Evolutionary conservation across 2,329 filamentous ascomycete genomes (phyloP), one percentile per base, ranked within the genome.

Genomic region (Aspergillus sp.): DNA sequence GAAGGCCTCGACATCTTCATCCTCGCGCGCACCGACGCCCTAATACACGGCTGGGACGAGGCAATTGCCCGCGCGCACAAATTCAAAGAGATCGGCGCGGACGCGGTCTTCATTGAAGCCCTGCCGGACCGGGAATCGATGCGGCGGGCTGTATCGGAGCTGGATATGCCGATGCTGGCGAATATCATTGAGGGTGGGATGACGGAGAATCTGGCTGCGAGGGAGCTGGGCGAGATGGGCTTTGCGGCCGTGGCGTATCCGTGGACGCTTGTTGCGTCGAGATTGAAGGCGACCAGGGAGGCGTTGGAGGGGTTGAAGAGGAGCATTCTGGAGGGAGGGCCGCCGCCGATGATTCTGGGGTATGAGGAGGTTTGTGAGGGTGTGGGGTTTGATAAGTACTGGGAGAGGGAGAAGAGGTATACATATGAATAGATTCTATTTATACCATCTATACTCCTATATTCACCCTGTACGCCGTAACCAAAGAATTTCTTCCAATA

Each of bases 1-100:
- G 71, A 79, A 59, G 77, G 78, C 1, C 63, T 66, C 4, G 79
- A 81, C 56, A 80, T 81, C 31, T 79, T 77, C 54, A 72, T 81
- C 40, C 65, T 81, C 3, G 78, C 77, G 0, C 70, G 79, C 5
- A 81, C 79, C 0, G 79, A 82, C 56, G 66, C 73, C 3, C 63
- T 69, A 33, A 68, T 70, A 37, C 62, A 66, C 33, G 64, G 77
- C 2, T 81, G 74, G 66, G 77, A 80, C 4, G 79, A 81, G 60
- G 78, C 77, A 1, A 69, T 81, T 14, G 59, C 71, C 0, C 68
- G 79, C 2, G 79, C 74, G 0, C 66, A 73, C 17, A 71, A 78
- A 57, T 77, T 77, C 58, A 75, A 71, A n/a, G 64, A 71, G 3
- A 76, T 81, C 15, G 77, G 78, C 0, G 78, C 75, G 0, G 78